Evolutionary conservation across 768 basidiomycete species (phyloP).

Genomic region (Termitomyces titanicus): DNA sequence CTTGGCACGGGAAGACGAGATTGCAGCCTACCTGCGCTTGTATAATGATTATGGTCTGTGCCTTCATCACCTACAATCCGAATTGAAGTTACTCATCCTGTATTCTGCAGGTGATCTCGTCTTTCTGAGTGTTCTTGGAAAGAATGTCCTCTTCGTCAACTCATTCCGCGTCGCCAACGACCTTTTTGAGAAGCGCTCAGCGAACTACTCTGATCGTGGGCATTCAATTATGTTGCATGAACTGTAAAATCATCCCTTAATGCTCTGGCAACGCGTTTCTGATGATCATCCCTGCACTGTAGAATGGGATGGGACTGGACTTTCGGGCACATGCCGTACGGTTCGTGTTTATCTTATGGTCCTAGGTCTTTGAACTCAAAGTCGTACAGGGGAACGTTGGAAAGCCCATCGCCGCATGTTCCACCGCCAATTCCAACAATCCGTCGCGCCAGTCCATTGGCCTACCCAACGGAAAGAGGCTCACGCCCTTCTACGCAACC

Average conservation of each 20-base stretch:
- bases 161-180: constrained; percentile 38
- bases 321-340: constrained; percentile 54
- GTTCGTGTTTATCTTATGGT: constrained; percentile 17
- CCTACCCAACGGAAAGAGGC: constrained; percentile 43
- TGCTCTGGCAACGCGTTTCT: not conserved
- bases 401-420: constrained; percentile 50
- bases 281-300: not conserved
- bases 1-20: constrained; percentile 36
- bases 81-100: not conserved
- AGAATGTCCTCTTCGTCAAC: constrained; percentile 45
- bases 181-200: constrained; percentile 52
- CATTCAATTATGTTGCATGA: constrained; percentile 47
- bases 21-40: constrained; percentile 36
- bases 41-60: constrained; percentile 37
- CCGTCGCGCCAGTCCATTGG: constrained; percentile 37
- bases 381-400: constrained; percentile 43
- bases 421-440: constrained; percentile 46
- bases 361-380: not conserved
- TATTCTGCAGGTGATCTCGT: constrained; percentile 46
- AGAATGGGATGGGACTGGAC: constrained; percentile 45
- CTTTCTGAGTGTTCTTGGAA: constrained; percentile 47
- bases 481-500: constrained; percentile 39
- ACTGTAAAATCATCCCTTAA: constrained; percentile 28
- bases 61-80: not conserved
- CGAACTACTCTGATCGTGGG: constrained; percentile 53